Percentiles rank a stretch among this genome's conserved stretches.
These are phyloP conservation scores for Pichia sp. DNA, from an alignment of 1,139 yeast species.

Conservation along the genomic window DNA sequence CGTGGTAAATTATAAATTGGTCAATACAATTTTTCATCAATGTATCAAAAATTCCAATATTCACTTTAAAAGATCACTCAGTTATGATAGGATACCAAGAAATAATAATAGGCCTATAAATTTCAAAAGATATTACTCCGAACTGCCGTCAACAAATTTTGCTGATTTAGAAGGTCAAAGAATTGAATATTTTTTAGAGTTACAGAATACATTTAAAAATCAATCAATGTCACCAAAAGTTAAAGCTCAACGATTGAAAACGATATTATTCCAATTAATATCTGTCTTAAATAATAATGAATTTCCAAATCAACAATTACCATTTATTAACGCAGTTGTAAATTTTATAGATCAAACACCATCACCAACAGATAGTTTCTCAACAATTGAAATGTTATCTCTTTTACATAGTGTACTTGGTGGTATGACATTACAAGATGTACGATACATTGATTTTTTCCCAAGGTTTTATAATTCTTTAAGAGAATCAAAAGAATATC, in stretches of 20 bases:
- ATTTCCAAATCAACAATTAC: conserved; percentile 22
- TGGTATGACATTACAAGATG: conserved; percentile 27
- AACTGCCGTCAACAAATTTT: conserved; percentile 12
- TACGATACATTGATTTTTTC: conserved; percentile 26
- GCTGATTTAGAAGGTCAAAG: conserved; percentile 18
- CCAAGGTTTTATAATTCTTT: conserved; percentile 29
- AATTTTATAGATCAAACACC: conserved; percentile 26
- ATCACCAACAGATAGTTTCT: conserved; percentile 22
- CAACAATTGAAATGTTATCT: conserved; percentile 21
- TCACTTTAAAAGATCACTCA: too few species aligned
- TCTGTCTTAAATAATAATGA: conserved; percentile 18
- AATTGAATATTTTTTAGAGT: conserved; percentile 19
- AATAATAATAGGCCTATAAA: too few species aligned
- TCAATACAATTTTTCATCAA: background rate
- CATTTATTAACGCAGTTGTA: conserved; percentile 25
- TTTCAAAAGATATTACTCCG: conserved; percentile 1
- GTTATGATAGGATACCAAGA: too few species aligned
- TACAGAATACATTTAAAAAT: conserved; percentile 22
- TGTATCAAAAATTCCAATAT: too few species aligned
- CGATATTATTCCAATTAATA: conserved; percentile 18
- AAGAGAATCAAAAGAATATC: conserved; percentile 23
- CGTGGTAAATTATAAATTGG: background rate
- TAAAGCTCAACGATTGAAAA: conserved; percentile 23
- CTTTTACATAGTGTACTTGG: conserved; percentile 22
- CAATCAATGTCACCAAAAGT: conserved; percentile 23